Conservation (phyloP, 352 stramenopile genomes). For the Pythium biforme region DNA sequence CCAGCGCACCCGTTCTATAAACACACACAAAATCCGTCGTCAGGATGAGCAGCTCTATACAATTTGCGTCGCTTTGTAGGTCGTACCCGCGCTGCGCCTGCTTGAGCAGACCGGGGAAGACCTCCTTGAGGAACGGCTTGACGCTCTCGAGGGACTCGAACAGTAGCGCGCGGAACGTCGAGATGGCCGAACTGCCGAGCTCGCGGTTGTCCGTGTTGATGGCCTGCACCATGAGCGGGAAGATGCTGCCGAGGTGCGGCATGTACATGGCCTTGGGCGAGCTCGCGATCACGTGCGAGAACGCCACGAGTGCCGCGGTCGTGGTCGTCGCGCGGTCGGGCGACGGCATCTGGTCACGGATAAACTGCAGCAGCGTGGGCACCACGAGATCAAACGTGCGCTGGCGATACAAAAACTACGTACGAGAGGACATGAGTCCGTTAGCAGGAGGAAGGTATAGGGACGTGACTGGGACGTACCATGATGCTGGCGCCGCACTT, state of each 20-base stretch:
- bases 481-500: conserved; percentile 81
- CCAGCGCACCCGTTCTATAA: conserved; percentile 51
- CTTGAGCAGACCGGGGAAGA: conserved; percentile 81
- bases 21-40: no score
- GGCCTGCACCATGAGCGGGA: conserved; percentile 80
- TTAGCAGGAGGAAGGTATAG: no score
- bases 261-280: conserved; percentile 79
- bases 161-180: conserved; percentile 74
- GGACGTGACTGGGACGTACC: conserved; percentile 31
- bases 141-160: conserved; percentile 76
- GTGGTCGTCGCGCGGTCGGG: conserved; percentile 32
- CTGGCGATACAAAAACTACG: conserved; percentile 77
- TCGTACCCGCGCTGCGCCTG: conserved; percentile 76
- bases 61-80: neutral
- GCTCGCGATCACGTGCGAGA: conserved; percentile 79
- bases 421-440: neutral
- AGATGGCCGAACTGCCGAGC: conserved; percentile 74
- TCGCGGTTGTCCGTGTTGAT: conserved; percentile 74
- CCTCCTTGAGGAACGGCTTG: conserved; percentile 83
- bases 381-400: conserved; percentile 80
- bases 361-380: conserved; percentile 64
- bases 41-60: no score
- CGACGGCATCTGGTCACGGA: conserved; percentile 34
- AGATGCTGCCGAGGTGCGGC: conserved; percentile 73
- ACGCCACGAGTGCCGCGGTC: conserved; percentile 68